A percentile compares a stretch with the other conserved stretches of the same genome.
These are phyloP conservation scores for Pelargonium cotyledonis DNA, from an alignment of 441 rosid genomes.

Conservation along the genomic window DNA sequence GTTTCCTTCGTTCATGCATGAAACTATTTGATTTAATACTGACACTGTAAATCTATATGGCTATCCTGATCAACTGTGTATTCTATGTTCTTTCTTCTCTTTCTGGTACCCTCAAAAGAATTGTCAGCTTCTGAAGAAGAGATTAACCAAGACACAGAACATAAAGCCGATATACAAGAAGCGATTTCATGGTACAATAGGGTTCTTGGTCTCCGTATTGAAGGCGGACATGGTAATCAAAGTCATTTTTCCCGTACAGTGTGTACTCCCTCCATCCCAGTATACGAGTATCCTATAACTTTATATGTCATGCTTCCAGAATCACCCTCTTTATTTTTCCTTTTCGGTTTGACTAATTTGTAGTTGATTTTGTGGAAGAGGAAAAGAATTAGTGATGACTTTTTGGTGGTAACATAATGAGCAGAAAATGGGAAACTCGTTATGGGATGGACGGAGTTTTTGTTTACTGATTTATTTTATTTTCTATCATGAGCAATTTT, in stretches of 20 bases:
- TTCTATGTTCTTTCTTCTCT: too few species aligned
- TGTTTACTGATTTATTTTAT: not conserved
- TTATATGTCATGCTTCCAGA: not conserved
- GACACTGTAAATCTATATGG: too few species aligned
- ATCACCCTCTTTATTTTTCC: not conserved
- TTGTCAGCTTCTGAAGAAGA: too few species aligned
- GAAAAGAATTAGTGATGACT: not conserved
- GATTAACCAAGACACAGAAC: too few species aligned
- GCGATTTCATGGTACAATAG: too few species aligned
- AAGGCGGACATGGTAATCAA: conserved; percentile 8
- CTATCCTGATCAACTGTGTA: too few species aligned
- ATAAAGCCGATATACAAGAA: too few species aligned
- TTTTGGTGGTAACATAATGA: not conserved
- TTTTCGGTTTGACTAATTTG: not conserved
- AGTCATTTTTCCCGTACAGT: not conserved
- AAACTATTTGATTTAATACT: too few species aligned
- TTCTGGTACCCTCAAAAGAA: too few species aligned
- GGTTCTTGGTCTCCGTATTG: not conserved
- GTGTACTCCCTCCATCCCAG: not conserved
- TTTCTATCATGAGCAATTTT: not conserved
- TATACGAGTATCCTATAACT: not conserved
- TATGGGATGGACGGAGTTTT: not conserved
- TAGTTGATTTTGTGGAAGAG: not conserved
- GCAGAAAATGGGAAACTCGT: not conserved
- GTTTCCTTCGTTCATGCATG: too few species aligned